phyloP scores from a whole-genome alignment of 2,329 filamentous ascomycete genomes.

The Fusarium citri region DNA sequence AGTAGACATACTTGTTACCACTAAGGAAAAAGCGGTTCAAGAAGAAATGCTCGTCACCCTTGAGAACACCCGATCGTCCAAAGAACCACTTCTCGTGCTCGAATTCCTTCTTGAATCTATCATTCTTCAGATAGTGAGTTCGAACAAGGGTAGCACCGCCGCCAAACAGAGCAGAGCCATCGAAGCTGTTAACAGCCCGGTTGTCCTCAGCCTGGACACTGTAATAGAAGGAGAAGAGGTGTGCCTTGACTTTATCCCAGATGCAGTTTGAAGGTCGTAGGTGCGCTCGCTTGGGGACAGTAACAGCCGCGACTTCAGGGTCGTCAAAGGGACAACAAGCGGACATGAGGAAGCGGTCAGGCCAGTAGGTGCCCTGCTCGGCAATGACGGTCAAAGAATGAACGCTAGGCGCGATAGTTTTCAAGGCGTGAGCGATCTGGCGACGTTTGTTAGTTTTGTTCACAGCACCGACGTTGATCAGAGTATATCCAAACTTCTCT shows the following conservation, averaged over 20 bases:
- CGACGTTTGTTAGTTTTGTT: constrained; percentile 27
- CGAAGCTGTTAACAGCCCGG: constrained; percentile 8
- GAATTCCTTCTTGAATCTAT: constrained; percentile 14
- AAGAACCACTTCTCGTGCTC: constrained; percentile 25
- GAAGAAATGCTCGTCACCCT: constrained; percentile 29
- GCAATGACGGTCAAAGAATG: constrained; percentile 16
- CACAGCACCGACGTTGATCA: constrained; percentile 35
- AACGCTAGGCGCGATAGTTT: background rate
- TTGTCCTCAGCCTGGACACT: constrained; percentile 10
- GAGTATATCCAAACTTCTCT: background rate
- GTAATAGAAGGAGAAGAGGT: constrained; percentile 19
- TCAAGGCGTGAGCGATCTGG: constrained; percentile 31
- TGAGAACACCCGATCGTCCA: constrained; percentile 12
- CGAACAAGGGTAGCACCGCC: constrained; percentile 24
- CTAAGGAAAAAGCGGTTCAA: constrained; percentile 23
- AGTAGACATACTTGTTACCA: constrained; percentile 1
- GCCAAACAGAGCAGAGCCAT: constrained; percentile 10
- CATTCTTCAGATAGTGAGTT: background rate
- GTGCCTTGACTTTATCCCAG: constrained; percentile 3
- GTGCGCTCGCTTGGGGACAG: constrained; percentile 15
- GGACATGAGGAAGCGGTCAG: constrained; percentile 8
- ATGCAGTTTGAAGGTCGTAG: background rate
- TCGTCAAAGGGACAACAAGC: constrained; percentile 24
- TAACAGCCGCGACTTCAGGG: constrained; percentile 12
- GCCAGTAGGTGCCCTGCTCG: constrained; percentile 35